Percentiles rank a stretch among this genome's conserved stretches.
phyloP scores from a whole-genome alignment of 2,329 filamentous ascomycete species.

The Chaetothyriales sp. region DNA sequence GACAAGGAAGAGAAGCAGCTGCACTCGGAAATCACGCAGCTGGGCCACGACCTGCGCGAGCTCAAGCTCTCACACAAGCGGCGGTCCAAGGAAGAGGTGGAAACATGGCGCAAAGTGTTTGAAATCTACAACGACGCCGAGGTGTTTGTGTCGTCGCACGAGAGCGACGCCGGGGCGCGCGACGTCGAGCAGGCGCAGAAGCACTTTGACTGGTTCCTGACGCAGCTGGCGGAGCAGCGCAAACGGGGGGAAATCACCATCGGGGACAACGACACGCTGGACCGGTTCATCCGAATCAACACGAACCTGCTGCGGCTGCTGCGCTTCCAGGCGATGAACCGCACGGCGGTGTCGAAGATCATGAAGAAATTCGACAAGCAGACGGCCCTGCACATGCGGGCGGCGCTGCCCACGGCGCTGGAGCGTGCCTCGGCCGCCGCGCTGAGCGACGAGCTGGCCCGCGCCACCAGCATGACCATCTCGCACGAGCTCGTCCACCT shows the following conservation, averaged over 20 bases:
- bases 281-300: constrained; percentile 59
- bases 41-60: constrained; percentile 50
- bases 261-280: constrained; percentile 45
- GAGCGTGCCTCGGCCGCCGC: constrained; percentile 23
- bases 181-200: constrained; percentile 49
- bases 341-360: constrained; percentile 63
- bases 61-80: constrained; percentile 48
- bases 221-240: constrained; percentile 34
- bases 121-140: constrained; percentile 65
- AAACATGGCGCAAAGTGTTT: constrained; percentile 67
- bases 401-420: constrained; percentile 17
- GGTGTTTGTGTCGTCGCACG: constrained; percentile 67
- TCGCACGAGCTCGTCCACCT: constrained; percentile 55
- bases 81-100: constrained; percentile 48
- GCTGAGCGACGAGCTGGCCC: constrained; percentile 50
- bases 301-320: constrained; percentile 60
- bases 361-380: constrained; percentile 85
- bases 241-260: constrained; percentile 49
- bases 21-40: constrained; percentile 43
- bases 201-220: constrained; percentile 57
- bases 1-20: constrained; percentile 49
- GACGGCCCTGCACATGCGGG: constrained; percentile 55
- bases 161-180: constrained; percentile 53
- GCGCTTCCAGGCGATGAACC: constrained; percentile 73
- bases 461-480: constrained; percentile 60